Conservation (phyloP, 208 protist species). For the Trypanosoma scelopori region DNA sequence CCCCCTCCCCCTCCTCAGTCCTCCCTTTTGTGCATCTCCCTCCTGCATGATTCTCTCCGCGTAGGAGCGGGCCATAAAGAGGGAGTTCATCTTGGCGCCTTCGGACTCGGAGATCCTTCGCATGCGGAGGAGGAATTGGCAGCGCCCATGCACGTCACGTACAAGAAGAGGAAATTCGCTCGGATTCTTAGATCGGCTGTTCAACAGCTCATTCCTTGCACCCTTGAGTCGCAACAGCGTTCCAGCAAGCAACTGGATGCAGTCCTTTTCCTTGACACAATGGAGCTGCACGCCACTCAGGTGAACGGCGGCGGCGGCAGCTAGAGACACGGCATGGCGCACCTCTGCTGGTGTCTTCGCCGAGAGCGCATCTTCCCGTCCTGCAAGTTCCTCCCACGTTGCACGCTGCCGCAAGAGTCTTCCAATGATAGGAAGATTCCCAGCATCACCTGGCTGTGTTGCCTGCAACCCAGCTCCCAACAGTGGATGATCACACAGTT, state of each 20-base stretch:
- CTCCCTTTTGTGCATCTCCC: background rate
- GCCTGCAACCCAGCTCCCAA: constrained; percentile 19
- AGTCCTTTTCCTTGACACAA: constrained; percentile 9
- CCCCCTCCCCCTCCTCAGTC: background rate
- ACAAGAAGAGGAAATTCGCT: constrained; percentile 17
- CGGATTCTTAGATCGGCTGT: constrained; percentile 19
- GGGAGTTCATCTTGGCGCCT: constrained; percentile 5
- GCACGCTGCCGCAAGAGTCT: constrained; percentile 3
- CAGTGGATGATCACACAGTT: constrained; percentile 33
- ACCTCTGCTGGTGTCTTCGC: constrained; percentile 22
- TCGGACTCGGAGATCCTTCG: constrained; percentile 10
- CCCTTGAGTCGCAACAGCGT: constrained; percentile 23
- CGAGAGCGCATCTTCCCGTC: constrained; percentile 17
- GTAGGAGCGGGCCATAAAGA: constrained; percentile 22
- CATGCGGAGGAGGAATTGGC: constrained; percentile 25
- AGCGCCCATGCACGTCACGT: constrained; percentile 20
- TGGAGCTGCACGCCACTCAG: constrained; percentile 20
- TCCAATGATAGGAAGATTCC: background rate
- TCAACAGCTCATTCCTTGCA: constrained; percentile 29
- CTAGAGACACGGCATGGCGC: constrained; percentile 13
- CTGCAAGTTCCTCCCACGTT: constrained; percentile 14
- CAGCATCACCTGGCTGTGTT: background rate
- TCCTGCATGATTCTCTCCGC: background rate
- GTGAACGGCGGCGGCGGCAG: constrained; percentile 24
- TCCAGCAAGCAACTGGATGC: constrained; percentile 10